Percentiles rank a stretch among this genome's conserved stretches.
Evolutionary conservation across 177 flowering plant genomes (phyloP).

Genomic region (Vitis hybrid): DNA sequence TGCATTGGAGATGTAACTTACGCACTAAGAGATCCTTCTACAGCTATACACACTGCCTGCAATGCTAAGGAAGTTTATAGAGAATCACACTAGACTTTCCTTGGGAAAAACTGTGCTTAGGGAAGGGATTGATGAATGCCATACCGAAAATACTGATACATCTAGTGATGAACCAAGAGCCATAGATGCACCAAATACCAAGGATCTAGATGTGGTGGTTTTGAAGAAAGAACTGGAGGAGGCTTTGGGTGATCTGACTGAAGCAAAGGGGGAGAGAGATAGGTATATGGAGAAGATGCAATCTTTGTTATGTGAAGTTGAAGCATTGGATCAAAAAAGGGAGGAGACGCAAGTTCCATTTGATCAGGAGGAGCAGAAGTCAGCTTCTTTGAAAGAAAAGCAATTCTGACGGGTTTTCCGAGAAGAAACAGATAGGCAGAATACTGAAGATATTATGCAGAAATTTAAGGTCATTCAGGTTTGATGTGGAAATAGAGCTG

Average conservation of each 20-base stretch:
- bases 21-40: no score
- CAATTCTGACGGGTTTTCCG: no score
- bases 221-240: conserved; percentile 65
- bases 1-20: no score
- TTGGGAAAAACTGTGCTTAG: conserved; percentile 20
- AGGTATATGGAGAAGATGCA: conserved; percentile 39
- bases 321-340: conserved; percentile 37
- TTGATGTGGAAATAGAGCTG: no score
- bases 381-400: conserved; percentile 80
- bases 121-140: conserved; percentile 20
- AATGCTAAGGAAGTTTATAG: no score
- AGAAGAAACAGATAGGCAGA: no score
- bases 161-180: no score
- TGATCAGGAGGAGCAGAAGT: conserved; percentile 85
- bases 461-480: no score
- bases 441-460: no score
- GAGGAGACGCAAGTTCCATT: conserved; percentile 60
- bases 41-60: no score
- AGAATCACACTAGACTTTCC: conserved; percentile 32
- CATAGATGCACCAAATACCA: conserved; percentile 20
- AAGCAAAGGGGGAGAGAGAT: conserved; percentile 66
- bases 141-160: no score
- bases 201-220: conserved; percentile 28
- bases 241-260: conserved; percentile 41
- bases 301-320: conserved; percentile 50